Evolutionary conservation across 768 basidiomycete genomes (phyloP).

Genomic region (Hygrocybe coccinea): DNA sequence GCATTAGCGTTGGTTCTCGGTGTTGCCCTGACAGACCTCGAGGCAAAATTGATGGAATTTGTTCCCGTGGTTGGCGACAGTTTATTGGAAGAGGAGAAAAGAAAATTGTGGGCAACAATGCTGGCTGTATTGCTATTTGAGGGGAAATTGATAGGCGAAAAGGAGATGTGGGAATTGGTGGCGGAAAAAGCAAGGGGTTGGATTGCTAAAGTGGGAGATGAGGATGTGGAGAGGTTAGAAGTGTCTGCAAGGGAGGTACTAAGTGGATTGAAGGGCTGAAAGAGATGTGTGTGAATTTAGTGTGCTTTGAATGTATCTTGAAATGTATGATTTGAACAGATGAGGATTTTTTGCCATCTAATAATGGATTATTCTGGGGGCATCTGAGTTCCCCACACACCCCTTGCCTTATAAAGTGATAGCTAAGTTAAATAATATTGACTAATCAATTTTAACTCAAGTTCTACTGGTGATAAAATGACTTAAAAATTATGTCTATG

Average conservation of each 20-base stretch:
- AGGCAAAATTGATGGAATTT: background rate
- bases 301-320: too few species aligned
- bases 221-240: background rate
- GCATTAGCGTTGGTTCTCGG: background rate
- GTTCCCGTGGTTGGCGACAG: background rate
- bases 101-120: background rate
- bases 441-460: too few species aligned
- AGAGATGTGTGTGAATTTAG: too few species aligned
- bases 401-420: too few species aligned
- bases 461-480: too few species aligned
- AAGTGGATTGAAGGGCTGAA: background rate
- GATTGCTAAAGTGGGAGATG: background rate
- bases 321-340: too few species aligned
- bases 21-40: background rate
- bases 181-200: background rate
- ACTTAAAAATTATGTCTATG: too few species aligned
- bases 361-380: too few species aligned
- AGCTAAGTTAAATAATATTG: too few species aligned
- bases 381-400: too few species aligned
- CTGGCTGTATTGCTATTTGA: background rate
- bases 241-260: background rate
- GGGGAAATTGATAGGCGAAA: background rate
- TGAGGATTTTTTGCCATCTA: too few species aligned
- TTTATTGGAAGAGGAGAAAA: background rate
- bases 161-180: background rate